Evolutionary conservation across 139 green algal genomes (phyloP).

Genomic region (Chlamydomonas eustigma): DNA sequence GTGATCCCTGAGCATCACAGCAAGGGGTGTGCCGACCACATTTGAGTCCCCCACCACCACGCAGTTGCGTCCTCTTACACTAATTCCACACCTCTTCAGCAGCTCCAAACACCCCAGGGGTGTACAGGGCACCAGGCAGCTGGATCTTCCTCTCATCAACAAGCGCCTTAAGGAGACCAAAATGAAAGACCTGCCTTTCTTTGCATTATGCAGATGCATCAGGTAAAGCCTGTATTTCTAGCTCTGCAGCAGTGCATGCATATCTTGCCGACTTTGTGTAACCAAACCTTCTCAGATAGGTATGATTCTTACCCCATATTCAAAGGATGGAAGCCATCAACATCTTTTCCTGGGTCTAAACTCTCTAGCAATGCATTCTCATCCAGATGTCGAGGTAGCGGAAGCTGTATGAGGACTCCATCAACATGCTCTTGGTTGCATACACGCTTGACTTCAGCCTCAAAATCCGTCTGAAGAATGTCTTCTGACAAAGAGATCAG

Average conservation of each 20-base stretch:
- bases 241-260: neutral
- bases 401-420: constrained; percentile 90
- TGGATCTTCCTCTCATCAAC: constrained; percentile 72
- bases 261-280: neutral
- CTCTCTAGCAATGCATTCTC: constrained; percentile 56
- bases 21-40: constrained; percentile 88
- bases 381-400: constrained; percentile 74
- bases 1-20: constrained; percentile 74
- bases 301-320: constrained; percentile 73
- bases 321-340: constrained; percentile 91
- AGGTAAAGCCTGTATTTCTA: too few relatives aligned
- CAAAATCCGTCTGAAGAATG: constrained; percentile 33
- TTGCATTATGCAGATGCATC: too few relatives aligned
- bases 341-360: constrained; percentile 80
- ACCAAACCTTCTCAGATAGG: neutral
- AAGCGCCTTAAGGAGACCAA: constrained; percentile 27
- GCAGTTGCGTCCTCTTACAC: constrained; percentile 18
- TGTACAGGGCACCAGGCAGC: constrained; percentile 84
- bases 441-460: constrained; percentile 64
- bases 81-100: constrained; percentile 61
- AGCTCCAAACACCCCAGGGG: constrained; percentile 92
- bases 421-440: constrained; percentile 75
- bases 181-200: too few relatives aligned
- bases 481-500: constrained; percentile 22
- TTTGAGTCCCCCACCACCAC: constrained; percentile 78